Base-by-base conservation (phyloP, 805 yeast species). In the Ogataea populi-albae region DNA sequence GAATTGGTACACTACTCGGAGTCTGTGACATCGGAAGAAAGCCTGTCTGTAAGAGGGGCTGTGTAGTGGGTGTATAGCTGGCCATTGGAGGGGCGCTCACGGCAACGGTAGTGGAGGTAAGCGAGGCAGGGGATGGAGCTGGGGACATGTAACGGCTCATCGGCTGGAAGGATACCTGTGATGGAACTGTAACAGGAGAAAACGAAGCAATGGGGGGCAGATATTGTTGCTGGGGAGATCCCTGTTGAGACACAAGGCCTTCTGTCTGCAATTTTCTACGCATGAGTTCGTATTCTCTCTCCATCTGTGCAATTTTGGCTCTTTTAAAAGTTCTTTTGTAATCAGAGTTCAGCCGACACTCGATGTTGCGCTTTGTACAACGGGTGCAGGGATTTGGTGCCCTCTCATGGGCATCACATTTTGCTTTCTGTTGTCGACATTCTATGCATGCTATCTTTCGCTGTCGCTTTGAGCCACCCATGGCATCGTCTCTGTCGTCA, bases 391-490 rank as follows among this genome's bases (percentile, higher is more conserved):
- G 85, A 6, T 67, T 67, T 0, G 96, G 96, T 21, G 79, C 75
- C 33, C 67, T 69, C 40, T 77, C 88, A 45, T 71, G 76, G 9
- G 96, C 94, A 62, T 89, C 95, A 64, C 97, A 89, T 51, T 79
- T 77, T 23, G 88, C 81, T 62, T 93, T 93, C 58, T 91, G 98
- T 61, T 93, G 98, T 10, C 98, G 75, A 57, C 98, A 93, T 52
- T 91, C 96, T 1, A 86, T 87, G 66, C 98, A 93, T 0, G 98
- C 98, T 56, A 88, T 77, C 37, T 78, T 69, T 56, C 79, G 81
- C n/a, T 34, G 40, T 28, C 33, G 41, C 25, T 37, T 43, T 8
- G 37, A 20, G 19, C 17, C 14, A 6, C 24, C 15, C 10, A 27
- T 23, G 18, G 26, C 23, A 23, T 26, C 28, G 15, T 25, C 28